phyloP scores from a whole-genome alignment of 2,329 filamentous ascomycete genomes.

The Alternaria sp. region DNA sequence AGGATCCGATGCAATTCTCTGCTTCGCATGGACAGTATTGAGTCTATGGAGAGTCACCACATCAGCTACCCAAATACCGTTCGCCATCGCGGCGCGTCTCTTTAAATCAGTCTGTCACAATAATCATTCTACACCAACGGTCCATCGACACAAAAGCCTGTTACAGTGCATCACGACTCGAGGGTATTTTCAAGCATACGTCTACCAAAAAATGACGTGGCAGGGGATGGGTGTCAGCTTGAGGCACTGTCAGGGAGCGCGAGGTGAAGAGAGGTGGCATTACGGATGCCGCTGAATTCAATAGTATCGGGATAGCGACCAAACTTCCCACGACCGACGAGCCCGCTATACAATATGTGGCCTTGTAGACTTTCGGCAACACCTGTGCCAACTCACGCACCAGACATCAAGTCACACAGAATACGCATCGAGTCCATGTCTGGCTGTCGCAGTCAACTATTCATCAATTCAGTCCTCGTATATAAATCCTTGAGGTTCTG shows the following conservation, averaged over 20 bases:
- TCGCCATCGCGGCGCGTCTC: background rate
- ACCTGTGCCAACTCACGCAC: background rate
- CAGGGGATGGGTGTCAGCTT: background rate
- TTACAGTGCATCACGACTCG: background rate
- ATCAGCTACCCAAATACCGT: background rate
- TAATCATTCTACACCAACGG: background rate
- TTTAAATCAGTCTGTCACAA: background rate
- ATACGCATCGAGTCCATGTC: background rate
- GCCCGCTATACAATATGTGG: background rate
- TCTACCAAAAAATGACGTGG: too few relatives aligned
- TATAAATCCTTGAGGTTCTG: background rate
- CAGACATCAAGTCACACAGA: background rate
- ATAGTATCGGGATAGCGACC: background rate
- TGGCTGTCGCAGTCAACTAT: background rate
- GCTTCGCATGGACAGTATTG: background rate
- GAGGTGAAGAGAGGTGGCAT: background rate
- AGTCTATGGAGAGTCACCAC: background rate
- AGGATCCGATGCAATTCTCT: background rate
- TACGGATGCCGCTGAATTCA: background rate
- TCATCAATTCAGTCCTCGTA: background rate
- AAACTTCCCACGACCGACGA: background rate
- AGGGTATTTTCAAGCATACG: background rate
- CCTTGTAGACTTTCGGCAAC: background rate
- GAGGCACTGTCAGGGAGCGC: background rate
- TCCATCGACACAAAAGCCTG: background rate